Evolutionary conservation across 2,329 filamentous ascomycete genomes (phyloP).

Genomic region (Verticillium nonalfalfae): DNA sequence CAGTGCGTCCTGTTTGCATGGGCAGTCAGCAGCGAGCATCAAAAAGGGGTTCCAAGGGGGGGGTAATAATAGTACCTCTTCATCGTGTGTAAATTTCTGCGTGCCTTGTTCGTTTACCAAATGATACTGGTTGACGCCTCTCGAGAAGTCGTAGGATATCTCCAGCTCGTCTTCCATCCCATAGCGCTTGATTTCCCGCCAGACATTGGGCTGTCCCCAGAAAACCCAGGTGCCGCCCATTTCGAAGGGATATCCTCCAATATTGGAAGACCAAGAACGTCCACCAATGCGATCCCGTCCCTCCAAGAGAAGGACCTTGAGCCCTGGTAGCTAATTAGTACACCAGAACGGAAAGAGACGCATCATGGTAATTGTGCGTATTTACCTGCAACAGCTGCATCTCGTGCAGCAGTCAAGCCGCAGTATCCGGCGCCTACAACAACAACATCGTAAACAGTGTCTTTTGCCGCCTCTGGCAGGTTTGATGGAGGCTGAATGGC

Average conservation of each 20-base stretch:
- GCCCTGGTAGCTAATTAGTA: conserved; percentile 15
- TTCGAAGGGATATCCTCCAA: conserved; percentile 35
- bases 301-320: conserved; percentile 36
- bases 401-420: conserved; percentile 21
- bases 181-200: conserved; percentile 39
- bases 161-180: conserved; percentile 32
- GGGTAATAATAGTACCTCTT: conserved; percentile 22
- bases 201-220: conserved; percentile 35
- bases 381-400: conserved; percentile 19
- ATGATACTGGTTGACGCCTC: conserved; percentile 33
- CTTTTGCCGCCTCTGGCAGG: conserved; percentile 2
- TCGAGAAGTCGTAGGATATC: conserved; percentile 30
- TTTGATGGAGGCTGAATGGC: conserved; percentile 19
- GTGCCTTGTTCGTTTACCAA: conserved; percentile 22
- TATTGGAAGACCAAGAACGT: conserved; percentile 37
- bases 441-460: conserved; percentile 17
- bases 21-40: neutral
- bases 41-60: neutral
- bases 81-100: conserved; percentile 30
- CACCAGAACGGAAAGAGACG: neutral
- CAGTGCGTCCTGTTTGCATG: conserved; percentile 15
- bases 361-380: neutral
- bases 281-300: conserved; percentile 41
- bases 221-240: conserved; percentile 45
- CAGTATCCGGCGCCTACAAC: conserved; percentile 23